Evolutionary conservation across 495 filamentous ascomycete species (phyloP).

Genomic region (Penicillium bialowiezense): DNA sequence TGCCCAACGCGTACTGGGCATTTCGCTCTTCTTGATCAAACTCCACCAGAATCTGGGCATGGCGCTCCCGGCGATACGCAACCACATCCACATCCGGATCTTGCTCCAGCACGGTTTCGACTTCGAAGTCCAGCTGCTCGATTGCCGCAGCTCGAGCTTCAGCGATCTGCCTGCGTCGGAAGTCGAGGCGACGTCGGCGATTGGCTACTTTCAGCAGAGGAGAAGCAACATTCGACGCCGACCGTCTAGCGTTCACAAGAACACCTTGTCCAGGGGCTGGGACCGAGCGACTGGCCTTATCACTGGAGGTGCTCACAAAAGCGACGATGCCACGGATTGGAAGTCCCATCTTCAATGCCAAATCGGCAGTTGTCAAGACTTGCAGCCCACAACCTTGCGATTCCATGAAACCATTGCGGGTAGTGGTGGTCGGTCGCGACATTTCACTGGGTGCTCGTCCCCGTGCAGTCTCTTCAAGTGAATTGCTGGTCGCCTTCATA

Average conservation of each 20-base stretch:
- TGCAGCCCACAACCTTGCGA: constrained; percentile 97
- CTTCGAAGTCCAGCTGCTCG: constrained; percentile 85
- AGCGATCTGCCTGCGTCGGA: constrained; percentile 85
- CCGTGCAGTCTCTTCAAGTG: constrained; percentile 89
- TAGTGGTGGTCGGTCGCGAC: constrained; percentile 95
- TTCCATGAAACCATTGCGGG: constrained; percentile 97
- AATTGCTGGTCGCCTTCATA: constrained; percentile 98
- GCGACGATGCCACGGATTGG: constrained; percentile 94
- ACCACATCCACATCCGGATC: constrained; percentile 63
- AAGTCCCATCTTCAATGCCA: constrained; percentile 96
- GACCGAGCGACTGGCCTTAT: constrained; percentile 97
- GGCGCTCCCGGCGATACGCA: constrained; percentile 82
- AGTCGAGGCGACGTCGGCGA: constrained; percentile 86
- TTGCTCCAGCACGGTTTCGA: constrained; percentile 82
- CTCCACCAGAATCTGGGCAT: constrained; percentile 81
- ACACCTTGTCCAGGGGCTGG: constrained; percentile 96
- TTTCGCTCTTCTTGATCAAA: constrained; percentile 86
- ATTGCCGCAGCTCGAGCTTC: constrained; percentile 93
- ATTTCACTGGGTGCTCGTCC: constrained; percentile 94
- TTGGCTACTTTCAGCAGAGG: constrained; percentile 95
- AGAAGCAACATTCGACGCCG: constrained; percentile 78
- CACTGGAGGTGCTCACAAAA: constrained; percentile 91
- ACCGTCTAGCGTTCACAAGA: constrained; percentile 84
- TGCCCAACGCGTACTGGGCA: constrained; percentile 82
- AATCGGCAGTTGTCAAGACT: constrained; percentile 92